Base-by-base conservation (phyloP, 345 rosid species). In the Brassica rapa region DNA sequence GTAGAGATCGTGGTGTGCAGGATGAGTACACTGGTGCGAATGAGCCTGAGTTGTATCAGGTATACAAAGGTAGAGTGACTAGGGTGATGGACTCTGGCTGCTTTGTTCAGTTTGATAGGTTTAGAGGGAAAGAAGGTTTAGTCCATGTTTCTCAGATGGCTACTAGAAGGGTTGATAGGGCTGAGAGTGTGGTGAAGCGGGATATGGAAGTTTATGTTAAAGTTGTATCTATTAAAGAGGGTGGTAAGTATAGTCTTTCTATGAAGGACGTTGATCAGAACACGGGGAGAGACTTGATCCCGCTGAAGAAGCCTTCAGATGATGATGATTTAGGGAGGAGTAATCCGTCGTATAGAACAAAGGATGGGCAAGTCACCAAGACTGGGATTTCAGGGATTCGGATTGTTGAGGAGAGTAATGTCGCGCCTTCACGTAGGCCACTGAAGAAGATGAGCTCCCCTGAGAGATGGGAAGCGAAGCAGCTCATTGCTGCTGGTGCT, bases 81-180 rank as follows among this genome's bases (percentile, higher is more conserved):
- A 87, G 94, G 76, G 97, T 93, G 41, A 91, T 92, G 98, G 98
- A 90, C 4, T 68, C 90, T 0, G 97, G 94, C 24, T 93, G 94
- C 71, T 91, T 94, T 59, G 99, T 94, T 73, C 93, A 88, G 56
- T 83, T 94, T 77, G 90, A 65, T 73, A 94, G 84, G 62, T 84
- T 91, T 74, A 85, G 88, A 78, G 97, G 96, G n/a, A 91, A 90
- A 77, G 99, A 92, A 83, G 99, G 98, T 19, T 66, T 93, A 79
- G 96, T 91, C 51, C 98, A 92, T 86, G 87, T 91, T 72, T 91
- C 97, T 4, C 93, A 93, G 89, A 88, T 91, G 64, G 93, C 92
- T 56, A 86, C 83, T 62, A 83, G 89, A 77, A 89, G 89, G 68
- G 82, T 63, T 74, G 81, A 77, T 2, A 85, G 81, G 41, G 79